Conservation (phyloP, 108 stramenopile species). For the Hondaea fermentalgiana region DNA sequence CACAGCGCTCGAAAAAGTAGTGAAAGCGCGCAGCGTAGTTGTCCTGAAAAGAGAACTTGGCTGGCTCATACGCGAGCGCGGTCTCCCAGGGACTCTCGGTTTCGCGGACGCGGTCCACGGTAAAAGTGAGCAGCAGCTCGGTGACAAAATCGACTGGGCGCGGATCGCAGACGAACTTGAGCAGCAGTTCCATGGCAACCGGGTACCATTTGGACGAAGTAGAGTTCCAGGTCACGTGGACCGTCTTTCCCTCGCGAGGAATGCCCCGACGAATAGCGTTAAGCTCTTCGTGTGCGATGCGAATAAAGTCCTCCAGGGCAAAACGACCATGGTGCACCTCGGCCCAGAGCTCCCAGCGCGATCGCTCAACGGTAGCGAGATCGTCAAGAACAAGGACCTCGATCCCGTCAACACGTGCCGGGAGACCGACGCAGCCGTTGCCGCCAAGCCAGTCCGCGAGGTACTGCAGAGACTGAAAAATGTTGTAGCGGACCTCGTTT, state of each 20-base stretch:
- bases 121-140: neutral
- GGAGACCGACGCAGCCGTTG: conserved; percentile 8
- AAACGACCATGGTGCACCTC: neutral
- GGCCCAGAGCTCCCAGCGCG: conserved; percentile 6
- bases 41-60: neutral
- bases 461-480: conserved; percentile 7
- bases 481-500: neutral
- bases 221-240: neutral
- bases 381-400: neutral
- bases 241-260: neutral
- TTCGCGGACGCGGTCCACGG: neutral
- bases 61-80: neutral
- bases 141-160: neutral
- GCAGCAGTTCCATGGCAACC: neutral
- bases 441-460: conserved; percentile 5
- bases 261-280: neutral
- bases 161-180: neutral
- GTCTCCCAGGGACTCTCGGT: neutral
- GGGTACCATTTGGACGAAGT: neutral
- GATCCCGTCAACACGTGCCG: neutral
- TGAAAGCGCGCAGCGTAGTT: neutral
- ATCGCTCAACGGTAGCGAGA: neutral
- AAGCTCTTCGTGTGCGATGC: neutral
- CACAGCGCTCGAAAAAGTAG: conserved; percentile 15
- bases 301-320: neutral